Base-by-base conservation (phyloP, 2,329 filamentous ascomycete genomes). In the Parastagonospora avenae region DNA sequence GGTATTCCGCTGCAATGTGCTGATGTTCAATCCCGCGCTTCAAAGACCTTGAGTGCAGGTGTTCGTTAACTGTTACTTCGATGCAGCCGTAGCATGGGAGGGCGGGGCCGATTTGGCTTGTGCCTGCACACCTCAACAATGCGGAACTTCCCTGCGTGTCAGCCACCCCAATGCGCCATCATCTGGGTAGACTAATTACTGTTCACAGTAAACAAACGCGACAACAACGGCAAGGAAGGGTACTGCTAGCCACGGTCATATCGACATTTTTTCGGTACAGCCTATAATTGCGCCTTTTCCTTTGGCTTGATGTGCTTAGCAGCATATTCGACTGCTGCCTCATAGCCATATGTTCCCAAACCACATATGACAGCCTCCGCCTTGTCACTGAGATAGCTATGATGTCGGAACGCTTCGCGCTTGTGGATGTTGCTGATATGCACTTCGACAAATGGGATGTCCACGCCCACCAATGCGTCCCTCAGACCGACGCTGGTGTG, bases 361-460 rank as follows among this genome's bases (percentile, higher is more conserved):
- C 89, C 89, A 59, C 85, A 87, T 50, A 93, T 85, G 8, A 92
- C 85, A 0, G 85, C 89, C 24, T 82, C 81, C 0, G 89, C 89
- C 77, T 91, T 92, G 69, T 92, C 89, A 60, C 83, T 85, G 57
- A 92, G 76, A 64, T 88, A 91, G 57, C 86, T 90, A 57, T 88
- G 85, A 59, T 85, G 82, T 46, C 89, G 79, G 63, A 84, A 92
- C 1, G 78, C 64, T 75, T 92, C 90, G 8, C 90, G 74, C 28
- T 84, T 82, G 71, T 92, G 88, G 2, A 92, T 82, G 70, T 92
- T 92, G 48, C 80, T 86, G 30, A 92, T 81, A 69, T 92, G 89
- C n/a, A 91, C 72, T 75, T 93, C 90, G 40, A 92, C 78, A 62
- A 92, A 92, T 0, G 89, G 89, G 16, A 91, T 85, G 6, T 78